Evolutionary conservation across 805 yeast species (phyloP), one percentile per base, ranked within the genome.

Genomic region (Candida sanyiensis): DNA sequence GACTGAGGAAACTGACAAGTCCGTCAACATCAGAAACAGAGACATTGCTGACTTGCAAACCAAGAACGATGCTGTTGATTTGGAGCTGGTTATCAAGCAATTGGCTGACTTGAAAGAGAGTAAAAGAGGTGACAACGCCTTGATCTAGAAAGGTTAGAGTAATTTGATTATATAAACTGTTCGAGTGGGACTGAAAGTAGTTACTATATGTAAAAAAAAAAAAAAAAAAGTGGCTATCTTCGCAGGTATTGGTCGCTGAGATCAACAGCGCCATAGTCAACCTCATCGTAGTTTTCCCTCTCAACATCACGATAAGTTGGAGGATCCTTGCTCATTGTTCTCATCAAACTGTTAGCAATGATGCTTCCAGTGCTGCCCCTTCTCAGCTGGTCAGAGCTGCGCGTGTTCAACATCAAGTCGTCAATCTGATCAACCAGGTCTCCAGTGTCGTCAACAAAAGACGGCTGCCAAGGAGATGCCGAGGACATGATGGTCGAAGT

Each of bases 11-110:
- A 67, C 68, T 47, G 75, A 79, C 51, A 64, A 74, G 47, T 72
- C 89, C 50, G 99, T 93, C 52, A 93, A 93, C 62, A 83, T 93
- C 51, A 87, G 99, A 76, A 87, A 88, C 72, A 84, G 98, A 72
- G 97, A 93, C 63, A 86, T 88, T 57, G 76, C 78, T 58, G 90
- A 83, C 61, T 80, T 85, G 67, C 97, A 93, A 72, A 85, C 85
- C 64, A 93, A 90, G 83, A 81, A 80, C 52, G 96, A 81, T 38
- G 83, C 88, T 54, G 77, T 87, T 40, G 62, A 75, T 34, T 73
- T 90, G 46, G 85, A 76, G 28, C 73, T 70, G 17, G 95, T 90
- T 44, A 70, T 89, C 43, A 62, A 70, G 46, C 83, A 84, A 66
- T 70, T 93, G 66, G 57, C 65, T 51, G 66, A 59, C 29, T 76